Conservation (phyloP, 116 monocot genomes). For the Phalaenopsis hybrid region DNA sequence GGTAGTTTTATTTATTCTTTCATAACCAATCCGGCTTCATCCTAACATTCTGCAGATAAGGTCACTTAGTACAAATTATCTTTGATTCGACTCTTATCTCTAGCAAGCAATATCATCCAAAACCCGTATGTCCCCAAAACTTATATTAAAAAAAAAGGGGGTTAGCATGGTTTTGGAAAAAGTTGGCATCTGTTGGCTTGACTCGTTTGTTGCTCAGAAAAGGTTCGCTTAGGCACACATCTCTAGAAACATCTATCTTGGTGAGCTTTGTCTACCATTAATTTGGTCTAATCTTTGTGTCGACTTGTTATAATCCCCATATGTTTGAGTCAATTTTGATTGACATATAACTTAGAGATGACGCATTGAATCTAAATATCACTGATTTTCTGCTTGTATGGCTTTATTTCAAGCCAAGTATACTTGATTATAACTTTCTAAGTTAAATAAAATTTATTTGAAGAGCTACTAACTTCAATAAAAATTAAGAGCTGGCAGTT, state of each 20-base stretch:
- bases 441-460: not conserved
- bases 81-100: not conserved
- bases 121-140: too few relatives aligned
- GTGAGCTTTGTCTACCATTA: too few relatives aligned
- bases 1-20: conserved; percentile 22
- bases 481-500: too few relatives aligned
- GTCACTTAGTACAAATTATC: not conserved
- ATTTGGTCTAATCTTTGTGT: too few relatives aligned
- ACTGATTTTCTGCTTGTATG: not conserved
- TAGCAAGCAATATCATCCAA: not conserved
- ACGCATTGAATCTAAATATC: not conserved
- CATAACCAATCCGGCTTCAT: not conserved
- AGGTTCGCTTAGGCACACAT: too few relatives aligned
- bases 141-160: too few relatives aligned
- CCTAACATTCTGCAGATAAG: not conserved
- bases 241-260: too few relatives aligned
- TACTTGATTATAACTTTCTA: not conserved
- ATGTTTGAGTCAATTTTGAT: not conserved
- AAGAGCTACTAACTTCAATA: not conserved
- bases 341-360: not conserved
- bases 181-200: too few relatives aligned
- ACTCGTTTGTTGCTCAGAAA: too few relatives aligned
- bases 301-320: not conserved
- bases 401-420: not conserved
- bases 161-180: too few relatives aligned